Evolutionary conservation across 192 early-diverging fungal species (phyloP).

Genomic region (Entophlyctis luteolus): DNA sequence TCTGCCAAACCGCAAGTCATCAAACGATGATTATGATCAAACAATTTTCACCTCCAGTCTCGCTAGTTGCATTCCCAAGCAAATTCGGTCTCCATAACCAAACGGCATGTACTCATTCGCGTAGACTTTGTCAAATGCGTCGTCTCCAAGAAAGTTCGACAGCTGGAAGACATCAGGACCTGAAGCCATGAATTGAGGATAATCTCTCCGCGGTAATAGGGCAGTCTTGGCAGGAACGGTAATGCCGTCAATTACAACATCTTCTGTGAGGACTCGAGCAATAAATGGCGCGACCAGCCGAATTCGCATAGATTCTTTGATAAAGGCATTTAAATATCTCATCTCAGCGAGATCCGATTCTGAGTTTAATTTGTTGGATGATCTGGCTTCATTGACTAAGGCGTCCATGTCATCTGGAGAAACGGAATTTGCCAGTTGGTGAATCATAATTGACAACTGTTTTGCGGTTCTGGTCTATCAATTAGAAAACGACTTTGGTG

Average conservation of each 20-base stretch:
- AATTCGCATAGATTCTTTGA: constrained; percentile 5
- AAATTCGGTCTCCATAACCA: constrained; percentile 2
- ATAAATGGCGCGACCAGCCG: neutral
- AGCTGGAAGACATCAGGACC: neutral
- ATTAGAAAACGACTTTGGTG: too few species aligned
- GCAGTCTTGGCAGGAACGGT: neutral
- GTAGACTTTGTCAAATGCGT: neutral
- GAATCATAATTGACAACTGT: neutral
- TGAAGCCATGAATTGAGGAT: neutral
- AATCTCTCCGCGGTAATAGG: neutral
- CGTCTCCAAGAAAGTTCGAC: neutral
- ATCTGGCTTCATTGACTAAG: neutral
- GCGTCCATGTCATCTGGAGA: neutral
- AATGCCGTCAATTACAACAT: neutral
- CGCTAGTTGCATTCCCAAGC: neutral
- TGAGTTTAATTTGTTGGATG: neutral
- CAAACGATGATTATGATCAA: too few species aligned
- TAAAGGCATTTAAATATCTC: neutral
- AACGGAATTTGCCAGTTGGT: neutral
- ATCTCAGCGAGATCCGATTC: neutral
- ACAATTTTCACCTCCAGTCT: constrained; percentile 18
- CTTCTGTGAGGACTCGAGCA: neutral
- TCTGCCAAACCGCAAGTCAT: too few species aligned
- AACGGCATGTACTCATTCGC: neutral
- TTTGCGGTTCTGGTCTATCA: neutral